Percentiles rank a stretch among this genome's conserved stretches.
These are phyloP conservation scores for Orbilia oligospora DNA, from an alignment of 2,329 filamentous ascomycete genomes.

Conservation along the genomic window DNA sequence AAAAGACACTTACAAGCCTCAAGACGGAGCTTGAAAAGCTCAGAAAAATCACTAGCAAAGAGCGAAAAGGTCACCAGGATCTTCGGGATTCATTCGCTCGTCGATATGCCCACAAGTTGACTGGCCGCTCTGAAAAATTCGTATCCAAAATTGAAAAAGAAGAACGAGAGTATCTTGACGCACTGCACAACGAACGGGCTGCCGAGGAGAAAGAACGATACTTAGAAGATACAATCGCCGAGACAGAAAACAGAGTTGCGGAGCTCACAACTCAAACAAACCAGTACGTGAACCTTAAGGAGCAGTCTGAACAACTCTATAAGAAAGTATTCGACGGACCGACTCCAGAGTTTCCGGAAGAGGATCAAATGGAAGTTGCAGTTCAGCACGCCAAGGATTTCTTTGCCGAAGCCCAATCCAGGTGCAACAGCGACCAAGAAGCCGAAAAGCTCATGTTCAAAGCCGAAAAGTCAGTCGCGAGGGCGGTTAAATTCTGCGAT, in stretches of 20 bases:
- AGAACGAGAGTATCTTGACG: slow-evolving; percentile 73
- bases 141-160: slow-evolving; percentile 71
- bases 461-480: slow-evolving; percentile 66
- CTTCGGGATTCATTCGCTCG: slow-evolving; percentile 72
- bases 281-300: slow-evolving; percentile 68
- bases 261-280: slow-evolving; percentile 66
- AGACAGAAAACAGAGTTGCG: slow-evolving; percentile 67
- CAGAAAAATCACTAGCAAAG: slow-evolving; percentile 68
- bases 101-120: slow-evolving; percentile 71
- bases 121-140: slow-evolving; percentile 71
- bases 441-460: slow-evolving; percentile 68
- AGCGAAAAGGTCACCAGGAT: slow-evolving; percentile 71
- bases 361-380: slow-evolving; percentile 70
- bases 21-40: slow-evolving; percentile 68
- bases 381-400: slow-evolving; percentile 66
- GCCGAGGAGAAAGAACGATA: slow-evolving; percentile 68
- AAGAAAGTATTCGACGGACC: slow-evolving; percentile 72
- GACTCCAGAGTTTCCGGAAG: slow-evolving; percentile 72
- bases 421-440: slow-evolving; percentile 68
- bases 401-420: slow-evolving; percentile 67
- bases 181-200: slow-evolving; percentile 70
- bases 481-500: slow-evolving; percentile 68
- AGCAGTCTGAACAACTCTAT: slow-evolving; percentile 71
- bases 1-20: slow-evolving; percentile 67
- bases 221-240: slow-evolving; percentile 67